Evolutionary conservation across 2,329 filamentous ascomycete species (phyloP), one percentile per base, ranked within the genome.

Genomic region (Pezicula rhizophila): DNA sequence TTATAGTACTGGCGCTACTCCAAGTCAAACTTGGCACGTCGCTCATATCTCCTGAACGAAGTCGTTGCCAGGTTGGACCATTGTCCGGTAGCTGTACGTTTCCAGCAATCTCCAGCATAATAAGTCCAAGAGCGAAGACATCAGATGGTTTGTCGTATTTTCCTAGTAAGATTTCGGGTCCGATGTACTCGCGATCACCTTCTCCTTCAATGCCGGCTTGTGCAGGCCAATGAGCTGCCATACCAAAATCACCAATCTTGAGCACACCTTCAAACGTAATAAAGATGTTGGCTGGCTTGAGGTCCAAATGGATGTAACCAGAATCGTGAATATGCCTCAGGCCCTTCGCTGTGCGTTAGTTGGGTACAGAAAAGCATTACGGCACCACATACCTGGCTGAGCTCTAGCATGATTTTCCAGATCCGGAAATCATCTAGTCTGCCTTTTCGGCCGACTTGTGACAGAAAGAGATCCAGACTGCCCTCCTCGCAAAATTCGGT

Each of bases 401-500:
- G 70, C 66, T 99, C 93, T 38, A 96, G 79, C 59, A 97, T 73
- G 50, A 97, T 92, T 72, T 99, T 99, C 89, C 93, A 99, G 67
- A 97, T 96, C 53, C 93, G 82, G 70, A 99, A 99, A 66, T 97
- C 93, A 68, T 99, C 93, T 56, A 99, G 71, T 58, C 92, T 81
- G 42, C 89, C 91, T 64, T 87, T 89, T 52, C 85, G 78, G 20
- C 93, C 93, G 52, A 89, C 82, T 50, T 86, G 80, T n/a, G 81
- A 78, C 26, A 99, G 76, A 64, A 97, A 99, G 14, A 82, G 78
- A 64, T 95, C 87, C 39, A 99, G 73, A 52, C 89, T 95, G 14
- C 93, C 93, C 64, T 96, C 89, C 65, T 96, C 91, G 62, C 93
- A 99, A 64, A 85, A 97, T 64, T 99, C 93, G 0, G 92, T 97